Conservation (phyloP, 2,329 filamentous ascomycete species). For the Nothophoma quercina region DNA sequence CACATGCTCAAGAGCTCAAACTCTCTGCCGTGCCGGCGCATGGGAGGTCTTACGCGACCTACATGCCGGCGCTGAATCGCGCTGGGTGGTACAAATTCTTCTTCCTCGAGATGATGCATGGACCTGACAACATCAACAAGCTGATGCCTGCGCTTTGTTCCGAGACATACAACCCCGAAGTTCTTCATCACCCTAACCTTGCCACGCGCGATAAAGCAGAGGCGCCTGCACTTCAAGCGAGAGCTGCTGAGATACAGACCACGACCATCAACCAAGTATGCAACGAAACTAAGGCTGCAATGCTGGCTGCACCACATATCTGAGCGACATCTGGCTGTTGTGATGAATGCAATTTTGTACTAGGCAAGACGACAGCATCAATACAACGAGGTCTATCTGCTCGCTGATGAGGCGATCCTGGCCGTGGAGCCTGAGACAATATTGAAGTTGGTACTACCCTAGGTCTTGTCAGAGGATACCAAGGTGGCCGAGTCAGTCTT, state of each 20-base stretch:
- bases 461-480: constrained; percentile 16
- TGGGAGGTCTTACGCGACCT: constrained; percentile 25
- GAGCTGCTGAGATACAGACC: constrained; percentile 34
- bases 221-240: constrained; percentile 30
- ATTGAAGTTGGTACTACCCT: constrained; percentile 19
- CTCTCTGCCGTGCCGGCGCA: constrained; percentile 22
- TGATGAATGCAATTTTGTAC: too few species aligned
- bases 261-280: constrained; percentile 39
- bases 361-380: too few species aligned
- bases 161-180: constrained; percentile 42
- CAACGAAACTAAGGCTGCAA: constrained; percentile 37
- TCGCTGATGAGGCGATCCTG: too few species aligned
- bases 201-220: constrained; percentile 38
- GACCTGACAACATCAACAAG: constrained; percentile 39
- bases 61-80: constrained; percentile 47
- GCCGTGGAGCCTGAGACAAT: too few species aligned
- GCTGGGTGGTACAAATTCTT: constrained; percentile 49
- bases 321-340: constrained; percentile 19
- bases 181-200: constrained; percentile 43
- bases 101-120: constrained; percentile 41
- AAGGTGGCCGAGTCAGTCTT: constrained; percentile 20
- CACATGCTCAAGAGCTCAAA: constrained; percentile 33
- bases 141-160: constrained; percentile 36
- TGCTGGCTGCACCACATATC: constrained; percentile 27
- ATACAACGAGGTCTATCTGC: too few species aligned